These are phyloP conservation scores for Moelleriella libera DNA, from an alignment of 2,329 filamentous ascomycete species.

Conservation along the genomic window DNA sequence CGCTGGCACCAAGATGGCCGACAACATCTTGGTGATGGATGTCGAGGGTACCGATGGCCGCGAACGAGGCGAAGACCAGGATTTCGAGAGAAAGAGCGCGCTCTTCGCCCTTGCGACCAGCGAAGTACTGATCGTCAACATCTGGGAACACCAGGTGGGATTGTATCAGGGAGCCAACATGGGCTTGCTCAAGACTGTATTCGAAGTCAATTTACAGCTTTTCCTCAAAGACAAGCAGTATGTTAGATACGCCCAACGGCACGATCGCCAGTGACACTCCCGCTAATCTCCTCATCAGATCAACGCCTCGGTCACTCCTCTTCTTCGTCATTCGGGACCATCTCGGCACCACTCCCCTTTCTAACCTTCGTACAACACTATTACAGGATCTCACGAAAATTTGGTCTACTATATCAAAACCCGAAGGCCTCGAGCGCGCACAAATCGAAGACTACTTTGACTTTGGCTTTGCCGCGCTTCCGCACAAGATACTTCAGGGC, in stretches of 20 bases:
- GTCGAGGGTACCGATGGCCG: conserved; percentile 95
- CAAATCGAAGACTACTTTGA: conserved; percentile 96
- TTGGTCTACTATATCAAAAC: conserved; percentile 88
- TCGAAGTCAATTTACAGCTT: conserved; percentile 93
- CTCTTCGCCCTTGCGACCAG: conserved; percentile 94
- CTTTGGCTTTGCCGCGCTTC: conserved; percentile 89
- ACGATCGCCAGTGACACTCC: no score
- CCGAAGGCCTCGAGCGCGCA: conserved; percentile 72
- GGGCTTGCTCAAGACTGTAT: conserved; percentile 95
- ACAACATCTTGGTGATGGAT: conserved; percentile 98
- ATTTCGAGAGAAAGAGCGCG: conserved; percentile 97
- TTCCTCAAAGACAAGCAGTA: conserved; percentile 93
- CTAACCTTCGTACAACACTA: conserved; percentile 80
- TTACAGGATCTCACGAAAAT: conserved; percentile 84
- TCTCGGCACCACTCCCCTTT: conserved; percentile 77
- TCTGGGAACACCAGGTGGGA: conserved; percentile 98
- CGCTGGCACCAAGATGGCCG: conserved; percentile 57
- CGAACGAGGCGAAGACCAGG: conserved; percentile 93
- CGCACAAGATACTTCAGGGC: conserved; percentile 91
- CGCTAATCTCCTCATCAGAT: conserved; percentile 30
- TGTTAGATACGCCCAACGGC: conserved; percentile 14
- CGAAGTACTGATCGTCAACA: conserved; percentile 95
- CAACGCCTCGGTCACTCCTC: conserved; percentile 75
- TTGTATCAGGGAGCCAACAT: conserved; percentile 98
- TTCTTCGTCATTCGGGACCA: conserved; percentile 99